Conservation (phyloP, 768 basidiomycete genomes). For the Lentinula aciculospora region DNA sequence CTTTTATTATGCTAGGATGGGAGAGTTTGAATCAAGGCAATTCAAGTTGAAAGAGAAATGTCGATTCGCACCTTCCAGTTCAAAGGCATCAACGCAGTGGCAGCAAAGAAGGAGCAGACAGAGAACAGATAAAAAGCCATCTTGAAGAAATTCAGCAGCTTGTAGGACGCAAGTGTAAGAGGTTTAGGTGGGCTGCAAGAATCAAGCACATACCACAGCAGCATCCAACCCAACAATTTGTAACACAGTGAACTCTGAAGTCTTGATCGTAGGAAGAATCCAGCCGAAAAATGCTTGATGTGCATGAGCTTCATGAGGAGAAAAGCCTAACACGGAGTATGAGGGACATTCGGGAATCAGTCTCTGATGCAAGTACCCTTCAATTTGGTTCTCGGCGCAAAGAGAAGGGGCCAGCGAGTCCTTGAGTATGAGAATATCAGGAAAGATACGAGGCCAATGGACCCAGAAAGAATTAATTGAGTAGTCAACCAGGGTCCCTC, state of each 20-base stretch:
- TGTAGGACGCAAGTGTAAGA: neutral
- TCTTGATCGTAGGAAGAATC: conserved; percentile 88
- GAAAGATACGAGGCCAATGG: conserved; percentile 77
- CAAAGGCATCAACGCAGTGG: conserved; percentile 87
- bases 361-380: conserved; percentile 56
- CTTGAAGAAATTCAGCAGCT: conserved; percentile 95
- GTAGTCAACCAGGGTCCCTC: conserved; percentile 96
- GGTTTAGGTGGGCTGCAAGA: neutral
- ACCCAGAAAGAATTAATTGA: conserved; percentile 72
- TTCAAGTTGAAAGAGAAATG: neutral
- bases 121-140: conserved; percentile 92
- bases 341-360: conserved; percentile 1
- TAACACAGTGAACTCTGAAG: conserved; percentile 88
- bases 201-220: conserved; percentile 68
- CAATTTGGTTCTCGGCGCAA: conserved; percentile 90
- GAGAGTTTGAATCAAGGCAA: neutral
- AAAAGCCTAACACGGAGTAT: conserved; percentile 59
- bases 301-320: conserved; percentile 87
- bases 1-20: conserved; percentile 64
- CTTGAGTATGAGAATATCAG: conserved; percentile 86
- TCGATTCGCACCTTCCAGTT: conserved; percentile 71
- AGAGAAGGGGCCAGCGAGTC: conserved; percentile 83
- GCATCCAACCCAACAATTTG: conserved; percentile 97
- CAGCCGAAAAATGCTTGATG: conserved; percentile 90
- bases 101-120: conserved; percentile 75